Percentiles rank a stretch among this genome's conserved stretches.
phyloP scores from a whole-genome alignment of 306 rosid species.

The Vachellia collinsii region DNA sequence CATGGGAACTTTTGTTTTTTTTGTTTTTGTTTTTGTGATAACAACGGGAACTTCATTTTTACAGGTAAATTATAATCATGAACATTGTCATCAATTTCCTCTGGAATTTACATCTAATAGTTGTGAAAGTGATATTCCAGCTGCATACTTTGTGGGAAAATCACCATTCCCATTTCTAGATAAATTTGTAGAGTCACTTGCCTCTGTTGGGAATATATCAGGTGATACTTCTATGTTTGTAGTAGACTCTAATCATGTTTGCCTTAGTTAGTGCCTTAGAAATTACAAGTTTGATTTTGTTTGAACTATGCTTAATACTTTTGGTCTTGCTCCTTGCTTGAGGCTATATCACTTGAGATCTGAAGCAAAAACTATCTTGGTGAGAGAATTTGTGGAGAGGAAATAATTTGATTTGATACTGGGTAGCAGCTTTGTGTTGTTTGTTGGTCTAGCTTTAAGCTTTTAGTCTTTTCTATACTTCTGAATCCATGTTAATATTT shows the following conservation, averaged over 20 bases:
- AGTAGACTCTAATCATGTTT: background rate
- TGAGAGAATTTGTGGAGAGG: constrained; percentile 6
- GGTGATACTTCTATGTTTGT: constrained; percentile 49
- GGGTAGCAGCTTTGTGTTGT: constrained; percentile 1
- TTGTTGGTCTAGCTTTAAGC: background rate
- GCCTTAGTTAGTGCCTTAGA: background rate
- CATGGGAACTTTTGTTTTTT: background rate
- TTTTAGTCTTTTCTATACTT: constrained; percentile 9
- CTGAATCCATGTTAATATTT: background rate
- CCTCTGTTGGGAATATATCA: constrained; percentile 68
- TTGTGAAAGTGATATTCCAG: constrained; percentile 54
- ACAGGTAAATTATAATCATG: constrained; percentile 62
- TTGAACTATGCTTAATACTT: background rate
- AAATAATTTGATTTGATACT: constrained; percentile 16
- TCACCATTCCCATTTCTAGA: constrained; percentile 88
- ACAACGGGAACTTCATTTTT: constrained; percentile 19
- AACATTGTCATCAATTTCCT: constrained; percentile 39
- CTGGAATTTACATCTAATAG: constrained; percentile 45
- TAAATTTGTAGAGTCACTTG: constrained; percentile 67
- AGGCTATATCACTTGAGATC: constrained; percentile 18
- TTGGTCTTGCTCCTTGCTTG: background rate
- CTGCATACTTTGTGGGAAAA: constrained; percentile 69
- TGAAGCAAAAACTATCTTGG: background rate
- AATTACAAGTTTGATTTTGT: constrained; percentile 4
- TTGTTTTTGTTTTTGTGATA: background rate